A percentile compares a stretch with the other conserved stretches of the same genome.
Evolutionary conservation across 306 rosid species (phyloP).

Genomic region (Casuarina cunninghamiana): DNA sequence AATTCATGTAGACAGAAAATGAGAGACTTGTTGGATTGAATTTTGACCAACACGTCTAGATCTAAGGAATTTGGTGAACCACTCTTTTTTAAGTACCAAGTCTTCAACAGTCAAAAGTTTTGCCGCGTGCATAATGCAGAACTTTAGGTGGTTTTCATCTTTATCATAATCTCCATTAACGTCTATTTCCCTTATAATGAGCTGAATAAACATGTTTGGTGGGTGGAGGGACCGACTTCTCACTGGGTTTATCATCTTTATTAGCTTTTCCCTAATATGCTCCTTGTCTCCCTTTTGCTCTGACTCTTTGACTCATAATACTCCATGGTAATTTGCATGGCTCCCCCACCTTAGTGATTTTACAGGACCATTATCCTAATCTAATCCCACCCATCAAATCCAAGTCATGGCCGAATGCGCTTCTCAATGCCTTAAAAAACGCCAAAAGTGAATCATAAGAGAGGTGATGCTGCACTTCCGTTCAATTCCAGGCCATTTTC

Average conservation of each 20-base stretch:
- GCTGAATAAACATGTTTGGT: constrained; percentile 52
- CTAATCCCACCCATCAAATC: constrained; percentile 30
- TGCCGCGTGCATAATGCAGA: constrained; percentile 16
- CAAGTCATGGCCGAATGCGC: constrained; percentile 27
- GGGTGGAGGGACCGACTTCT: constrained; percentile 60
- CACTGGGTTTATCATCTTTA: constrained; percentile 37
- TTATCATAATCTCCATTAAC: constrained; percentile 37
- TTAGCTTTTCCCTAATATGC: constrained; percentile 65
- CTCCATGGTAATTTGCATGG: constrained; percentile 34
- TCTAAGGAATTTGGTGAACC: constrained; percentile 36
- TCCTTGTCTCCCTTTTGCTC: constrained; percentile 59
- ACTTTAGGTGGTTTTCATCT: constrained; percentile 22
- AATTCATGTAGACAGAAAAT: neutral
- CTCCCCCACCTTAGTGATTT: constrained; percentile 12
- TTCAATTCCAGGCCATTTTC: neutral
- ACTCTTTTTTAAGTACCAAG: constrained; percentile 9
- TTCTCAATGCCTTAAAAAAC: constrained; percentile 26
- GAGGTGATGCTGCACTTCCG: constrained; percentile 26
- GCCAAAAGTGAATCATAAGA: constrained; percentile 27
- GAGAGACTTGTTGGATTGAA: neutral
- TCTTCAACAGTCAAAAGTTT: constrained; percentile 43
- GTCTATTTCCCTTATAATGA: constrained; percentile 37
- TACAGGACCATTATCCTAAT: constrained; percentile 17
- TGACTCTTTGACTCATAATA: constrained; percentile 36
- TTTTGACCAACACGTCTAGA: neutral